Conservation (phyloP, 225 moss, liverwort and hornwort species). For the Takakia lepidozioides region DNA sequence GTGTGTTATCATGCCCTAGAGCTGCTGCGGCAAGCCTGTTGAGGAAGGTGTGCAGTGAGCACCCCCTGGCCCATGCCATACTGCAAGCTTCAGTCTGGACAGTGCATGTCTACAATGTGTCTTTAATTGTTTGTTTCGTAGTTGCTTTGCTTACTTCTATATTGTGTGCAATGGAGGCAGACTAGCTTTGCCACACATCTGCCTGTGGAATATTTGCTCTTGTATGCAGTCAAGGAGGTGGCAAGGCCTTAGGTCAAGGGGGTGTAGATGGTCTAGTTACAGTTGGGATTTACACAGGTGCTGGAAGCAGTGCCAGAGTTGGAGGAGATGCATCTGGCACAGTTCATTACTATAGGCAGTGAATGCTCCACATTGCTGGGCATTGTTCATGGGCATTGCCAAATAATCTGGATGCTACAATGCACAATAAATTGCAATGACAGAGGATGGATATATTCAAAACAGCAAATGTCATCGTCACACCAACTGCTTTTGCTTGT, state of each 20-base stretch:
- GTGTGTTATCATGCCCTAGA: conserved; percentile 61
- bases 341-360: conserved; percentile 84
- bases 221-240: too few relatives aligned
- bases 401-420: too few relatives aligned
- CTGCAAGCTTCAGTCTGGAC: background rate
- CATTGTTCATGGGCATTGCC: conserved; percentile 39
- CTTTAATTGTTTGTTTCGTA: too few relatives aligned
- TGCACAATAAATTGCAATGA: too few relatives aligned
- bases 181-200: too few relatives aligned
- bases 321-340: conserved; percentile 95
- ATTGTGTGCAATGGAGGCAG: too few relatives aligned
- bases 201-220: too few relatives aligned
- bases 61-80: background rate
- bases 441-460: conserved; percentile 91
- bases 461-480: conserved; percentile 77
- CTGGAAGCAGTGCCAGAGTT: conserved; percentile 84
- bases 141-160: too few relatives aligned
- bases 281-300: too few relatives aligned
- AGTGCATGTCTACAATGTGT: too few relatives aligned
- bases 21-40: conserved; percentile 58
- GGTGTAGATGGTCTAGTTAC: too few relatives aligned
- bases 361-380: conserved; percentile 63
- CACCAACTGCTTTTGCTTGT: conserved; percentile 32
- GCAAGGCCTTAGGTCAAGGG: too few relatives aligned
- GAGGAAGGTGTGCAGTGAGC: conserved; percentile 60